Evolutionary conservation across 2,329 filamentous ascomycete species (phyloP).

Genomic region (Helotiales sp.): DNA sequence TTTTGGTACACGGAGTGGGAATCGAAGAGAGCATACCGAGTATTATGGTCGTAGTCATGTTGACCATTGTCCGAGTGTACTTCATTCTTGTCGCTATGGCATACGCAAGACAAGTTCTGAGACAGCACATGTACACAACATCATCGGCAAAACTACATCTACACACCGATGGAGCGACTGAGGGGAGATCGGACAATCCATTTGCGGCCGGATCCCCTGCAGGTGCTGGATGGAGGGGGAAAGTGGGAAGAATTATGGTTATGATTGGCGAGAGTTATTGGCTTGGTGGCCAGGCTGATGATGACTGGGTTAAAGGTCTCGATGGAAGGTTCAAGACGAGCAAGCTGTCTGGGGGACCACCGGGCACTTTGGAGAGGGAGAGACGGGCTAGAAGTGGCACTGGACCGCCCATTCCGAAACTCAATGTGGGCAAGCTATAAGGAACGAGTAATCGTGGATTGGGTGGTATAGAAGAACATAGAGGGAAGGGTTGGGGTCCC

Average conservation of each 20-base stretch:
- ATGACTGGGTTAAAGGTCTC: constrained; percentile 71
- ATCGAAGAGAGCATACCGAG: constrained; percentile 73
- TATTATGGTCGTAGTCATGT: constrained; percentile 73
- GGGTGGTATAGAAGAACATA: background rate
- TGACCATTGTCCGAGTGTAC: constrained; percentile 81
- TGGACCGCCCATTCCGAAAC: constrained; percentile 43
- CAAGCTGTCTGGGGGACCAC: constrained; percentile 46
- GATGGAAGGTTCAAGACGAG: constrained; percentile 62
- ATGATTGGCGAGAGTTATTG: constrained; percentile 77
- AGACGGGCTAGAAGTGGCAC: constrained; percentile 50
- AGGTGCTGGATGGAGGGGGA: constrained; percentile 79
- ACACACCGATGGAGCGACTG: constrained; percentile 44
- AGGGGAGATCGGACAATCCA: constrained; percentile 64
- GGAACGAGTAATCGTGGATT: background rate
- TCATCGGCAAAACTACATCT: constrained; percentile 40
- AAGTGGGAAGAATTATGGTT: constrained; percentile 79
- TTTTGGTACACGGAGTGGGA: constrained; percentile 67
- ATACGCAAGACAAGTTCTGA: constrained; percentile 77
- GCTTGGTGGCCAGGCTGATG: constrained; percentile 68
- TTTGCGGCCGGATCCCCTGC: constrained; percentile 74
- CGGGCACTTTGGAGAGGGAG: constrained; percentile 48
- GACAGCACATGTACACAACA: constrained; percentile 67
- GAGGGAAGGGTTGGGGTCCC: background rate
- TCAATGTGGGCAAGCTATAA: constrained; percentile 34
- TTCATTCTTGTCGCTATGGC: constrained; percentile 84